These are phyloP conservation scores for Candida tallmaniae DNA, from an alignment of 805 yeast genomes.

Conservation along the genomic window DNA sequence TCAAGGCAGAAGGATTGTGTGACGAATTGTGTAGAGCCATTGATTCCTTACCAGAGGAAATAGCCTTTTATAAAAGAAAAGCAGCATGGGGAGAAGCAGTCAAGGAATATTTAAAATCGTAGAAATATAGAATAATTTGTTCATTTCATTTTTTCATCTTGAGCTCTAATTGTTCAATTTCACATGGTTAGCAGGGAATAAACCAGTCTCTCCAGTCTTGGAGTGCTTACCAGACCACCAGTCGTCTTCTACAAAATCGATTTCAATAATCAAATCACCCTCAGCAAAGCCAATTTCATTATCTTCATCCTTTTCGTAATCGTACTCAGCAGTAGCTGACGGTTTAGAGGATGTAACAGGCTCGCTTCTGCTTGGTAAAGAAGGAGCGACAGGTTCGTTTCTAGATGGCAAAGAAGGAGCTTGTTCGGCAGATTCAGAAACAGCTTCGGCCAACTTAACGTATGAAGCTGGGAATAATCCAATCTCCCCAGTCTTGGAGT, in stretches of 20 bases:
- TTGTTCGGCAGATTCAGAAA: conserved; percentile 13
- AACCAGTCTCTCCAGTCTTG: conserved; percentile 66
- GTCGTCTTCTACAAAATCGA: conserved; percentile 87
- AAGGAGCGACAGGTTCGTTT: conserved; percentile 16
- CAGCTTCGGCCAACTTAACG: conserved; percentile 34
- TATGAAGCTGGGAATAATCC: conserved; percentile 59
- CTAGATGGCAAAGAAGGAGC: conserved; percentile 13
- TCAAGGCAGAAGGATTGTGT: conserved; percentile 31
- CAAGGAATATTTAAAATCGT: conserved; percentile 21
- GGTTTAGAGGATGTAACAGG: conserved; percentile 15
- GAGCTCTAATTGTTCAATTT: conserved; percentile 14
- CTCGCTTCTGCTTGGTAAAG: conserved; percentile 15
- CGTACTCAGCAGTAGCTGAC: conserved; percentile 64
- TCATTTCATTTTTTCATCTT: background rate
- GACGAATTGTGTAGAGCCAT: conserved; percentile 28
- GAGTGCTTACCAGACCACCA: conserved; percentile 91
- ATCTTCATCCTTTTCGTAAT: conserved; percentile 88
- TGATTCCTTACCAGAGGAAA: conserved; percentile 34
- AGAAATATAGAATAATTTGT: background rate
- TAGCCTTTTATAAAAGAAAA: conserved; percentile 34
- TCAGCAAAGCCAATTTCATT: conserved; percentile 84
- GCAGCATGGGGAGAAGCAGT: conserved; percentile 38
- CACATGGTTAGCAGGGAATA: conserved; percentile 93
- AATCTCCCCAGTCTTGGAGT: conserved; percentile 38
- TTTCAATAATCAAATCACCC: conserved; percentile 75